Evolutionary conservation across 1,284 basidiomycete genomes (phyloP).

Genomic region (Cystodermella granulosa): DNA sequence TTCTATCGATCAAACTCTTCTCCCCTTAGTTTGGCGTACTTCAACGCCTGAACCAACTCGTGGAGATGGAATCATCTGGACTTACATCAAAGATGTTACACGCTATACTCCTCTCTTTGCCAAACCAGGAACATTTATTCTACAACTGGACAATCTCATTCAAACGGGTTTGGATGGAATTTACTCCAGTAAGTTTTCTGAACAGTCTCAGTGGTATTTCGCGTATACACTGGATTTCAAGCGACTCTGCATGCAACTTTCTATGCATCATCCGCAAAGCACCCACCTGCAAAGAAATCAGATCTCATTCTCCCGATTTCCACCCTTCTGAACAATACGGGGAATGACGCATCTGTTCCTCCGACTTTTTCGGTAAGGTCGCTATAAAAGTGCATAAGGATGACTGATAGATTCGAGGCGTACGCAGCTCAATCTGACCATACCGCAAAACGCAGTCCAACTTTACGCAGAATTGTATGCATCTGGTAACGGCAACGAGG

Average conservation of each 20-base stretch:
- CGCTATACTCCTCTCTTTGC: slow-evolving; percentile 67
- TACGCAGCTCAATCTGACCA: slow-evolving; percentile 57
- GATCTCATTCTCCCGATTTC: slow-evolving; percentile 66
- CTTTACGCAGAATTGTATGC: slow-evolving; percentile 69
- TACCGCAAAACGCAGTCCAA: slow-evolving; percentile 63
- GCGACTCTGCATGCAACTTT: slow-evolving; percentile 67
- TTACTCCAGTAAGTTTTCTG: slow-evolving; percentile 54
- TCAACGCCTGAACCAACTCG: slow-evolving; percentile 71
- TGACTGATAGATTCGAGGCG: background rate
- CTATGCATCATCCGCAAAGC: slow-evolving; percentile 52
- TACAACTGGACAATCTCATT: slow-evolving; percentile 69
- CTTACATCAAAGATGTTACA: slow-evolving; percentile 70
- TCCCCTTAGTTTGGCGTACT: slow-evolving; percentile 63
- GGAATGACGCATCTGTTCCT: slow-evolving; percentile 68
- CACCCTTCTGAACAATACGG: slow-evolving; percentile 56
- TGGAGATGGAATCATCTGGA: slow-evolving; percentile 72
- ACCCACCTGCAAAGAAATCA: slow-evolving; percentile 57
- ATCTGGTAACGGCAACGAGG: slow-evolving; percentile 69
- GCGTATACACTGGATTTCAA: slow-evolving; percentile 21
- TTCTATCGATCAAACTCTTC: slow-evolving; percentile 1
- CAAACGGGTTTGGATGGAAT: slow-evolving; percentile 55
- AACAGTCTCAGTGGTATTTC: background rate
- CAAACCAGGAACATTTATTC: slow-evolving; percentile 60
- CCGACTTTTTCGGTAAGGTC: slow-evolving; percentile 60
- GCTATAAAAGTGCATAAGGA: background rate